These are phyloP conservation scores for Pisolithus tinctorius DNA, from an alignment of 768 basidiomycete species.

Conservation along the genomic window DNA sequence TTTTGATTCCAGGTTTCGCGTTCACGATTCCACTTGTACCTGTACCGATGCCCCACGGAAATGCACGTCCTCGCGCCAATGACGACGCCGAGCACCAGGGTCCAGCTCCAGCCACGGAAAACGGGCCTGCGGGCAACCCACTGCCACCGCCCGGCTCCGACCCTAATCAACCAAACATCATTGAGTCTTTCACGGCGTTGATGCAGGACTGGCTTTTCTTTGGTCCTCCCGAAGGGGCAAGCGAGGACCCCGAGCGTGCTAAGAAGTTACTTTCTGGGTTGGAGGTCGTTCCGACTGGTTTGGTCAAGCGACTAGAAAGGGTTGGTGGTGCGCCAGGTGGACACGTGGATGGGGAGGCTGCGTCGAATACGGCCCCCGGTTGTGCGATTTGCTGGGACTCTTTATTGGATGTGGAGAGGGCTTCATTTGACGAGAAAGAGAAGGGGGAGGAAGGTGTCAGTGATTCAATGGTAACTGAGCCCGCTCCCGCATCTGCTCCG, in stretches of 20 bases:
- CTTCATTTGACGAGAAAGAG: constrained; percentile 17
- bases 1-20: constrained; percentile 26
- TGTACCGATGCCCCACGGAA: not conserved
- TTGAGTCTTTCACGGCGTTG: constrained; percentile 21
- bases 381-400: constrained; percentile 79
- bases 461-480: constrained; percentile 18
- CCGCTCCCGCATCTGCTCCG: constrained; percentile 4
- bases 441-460: not conserved
- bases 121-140: not conserved
- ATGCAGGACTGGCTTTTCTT: constrained; percentile 19
- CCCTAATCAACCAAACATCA: constrained; percentile 13
- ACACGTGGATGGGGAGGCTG: constrained; percentile 22
- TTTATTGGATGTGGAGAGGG: constrained; percentile 43
- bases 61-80: not conserved
- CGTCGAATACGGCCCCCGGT: constrained; percentile 32
- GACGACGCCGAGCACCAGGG: not conserved
- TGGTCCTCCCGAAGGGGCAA: constrained; percentile 27
- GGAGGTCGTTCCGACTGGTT: constrained; percentile 58
- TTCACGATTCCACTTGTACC: constrained; percentile 30
- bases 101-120: not conserved
- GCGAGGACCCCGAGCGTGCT: constrained; percentile 64
- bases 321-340: constrained; percentile 32
- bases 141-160: not conserved
- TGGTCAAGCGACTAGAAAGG: constrained; percentile 59
- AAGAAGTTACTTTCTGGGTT: constrained; percentile 55